Evolutionary conservation across 345 rosid genomes (phyloP).

Genomic region (Raphanus raphanistrum): DNA sequence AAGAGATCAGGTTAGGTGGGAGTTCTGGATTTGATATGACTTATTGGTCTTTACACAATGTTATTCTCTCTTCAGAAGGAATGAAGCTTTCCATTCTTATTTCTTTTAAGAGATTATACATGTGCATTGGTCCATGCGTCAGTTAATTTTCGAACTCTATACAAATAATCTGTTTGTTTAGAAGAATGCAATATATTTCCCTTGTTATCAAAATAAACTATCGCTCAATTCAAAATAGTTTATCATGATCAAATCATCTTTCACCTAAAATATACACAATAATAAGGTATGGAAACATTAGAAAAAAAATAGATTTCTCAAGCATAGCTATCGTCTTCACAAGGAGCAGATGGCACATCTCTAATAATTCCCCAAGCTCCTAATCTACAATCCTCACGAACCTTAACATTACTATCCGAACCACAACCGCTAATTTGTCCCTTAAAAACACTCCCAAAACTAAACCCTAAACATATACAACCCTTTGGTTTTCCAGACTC

Average conservation of each 20-base stretch:
- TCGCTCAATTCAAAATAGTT: neutral
- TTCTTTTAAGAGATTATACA: neutral
- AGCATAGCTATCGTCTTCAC: slow-evolving; percentile 3
- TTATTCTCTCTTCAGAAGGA: no score
- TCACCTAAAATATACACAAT: neutral
- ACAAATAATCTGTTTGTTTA: neutral
- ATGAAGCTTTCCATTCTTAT: neutral
- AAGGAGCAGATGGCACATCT: slow-evolving; percentile 34
- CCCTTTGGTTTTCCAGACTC: slow-evolving; percentile 32
- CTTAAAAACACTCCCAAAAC: slow-evolving; percentile 20
- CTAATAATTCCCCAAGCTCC: slow-evolving; percentile 30
- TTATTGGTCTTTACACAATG: neutral
- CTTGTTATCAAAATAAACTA: neutral
- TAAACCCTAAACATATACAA: slow-evolving; percentile 31
- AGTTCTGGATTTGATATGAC: neutral
- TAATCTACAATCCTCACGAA: slow-evolving; percentile 19
- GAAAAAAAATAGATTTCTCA: neutral
- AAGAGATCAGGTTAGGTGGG: no score
- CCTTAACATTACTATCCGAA: neutral
- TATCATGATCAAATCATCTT: neutral
- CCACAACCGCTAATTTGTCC: slow-evolving; percentile 11
- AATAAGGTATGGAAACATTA: neutral
- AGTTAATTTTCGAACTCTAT: neutral
- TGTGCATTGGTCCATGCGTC: neutral
- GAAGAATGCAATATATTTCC: neutral